Conservation (phyloP, 495 filamentous ascomycete species). For the Hypoxylon fragiforme region DNA sequence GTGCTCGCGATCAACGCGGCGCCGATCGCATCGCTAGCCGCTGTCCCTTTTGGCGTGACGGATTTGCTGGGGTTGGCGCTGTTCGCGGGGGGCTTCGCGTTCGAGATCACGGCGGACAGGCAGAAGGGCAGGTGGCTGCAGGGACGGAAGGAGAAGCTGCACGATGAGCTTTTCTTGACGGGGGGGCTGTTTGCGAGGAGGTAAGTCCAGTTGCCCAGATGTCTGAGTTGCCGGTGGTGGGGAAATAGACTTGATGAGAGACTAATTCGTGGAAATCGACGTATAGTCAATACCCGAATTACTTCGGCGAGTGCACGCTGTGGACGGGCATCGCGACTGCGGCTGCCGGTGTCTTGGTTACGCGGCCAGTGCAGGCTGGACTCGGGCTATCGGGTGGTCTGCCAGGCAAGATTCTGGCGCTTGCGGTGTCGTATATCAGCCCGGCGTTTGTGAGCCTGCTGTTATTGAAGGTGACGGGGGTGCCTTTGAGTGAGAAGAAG, state of each 20-base stretch:
- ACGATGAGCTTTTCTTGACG: constrained; percentile 65
- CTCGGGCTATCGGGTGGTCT: constrained; percentile 52
- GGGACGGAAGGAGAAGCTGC: constrained; percentile 60
- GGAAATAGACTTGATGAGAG: no score
- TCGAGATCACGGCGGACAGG: constrained; percentile 61
- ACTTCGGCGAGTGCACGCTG: constrained; percentile 66
- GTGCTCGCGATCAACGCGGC: constrained; percentile 61
- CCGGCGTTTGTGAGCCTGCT: constrained; percentile 65
- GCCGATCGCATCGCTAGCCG: constrained; percentile 49
- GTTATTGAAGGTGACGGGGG: constrained; percentile 61
- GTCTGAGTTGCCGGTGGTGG: no score
- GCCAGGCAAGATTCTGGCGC: constrained; percentile 41
- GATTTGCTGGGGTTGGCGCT: constrained; percentile 59
- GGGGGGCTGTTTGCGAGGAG: constrained; percentile 59
- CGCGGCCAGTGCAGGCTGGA: constrained; percentile 46
- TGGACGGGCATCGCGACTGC: constrained; percentile 64
- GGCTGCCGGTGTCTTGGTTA: constrained; percentile 53
- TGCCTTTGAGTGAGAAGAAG: constrained; percentile 65
- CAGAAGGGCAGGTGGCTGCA: constrained; percentile 62
- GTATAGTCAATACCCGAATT: constrained; percentile 64
- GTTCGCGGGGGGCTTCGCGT: constrained; percentile 58
- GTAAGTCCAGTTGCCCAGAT: no score
- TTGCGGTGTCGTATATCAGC: constrained; percentile 56
- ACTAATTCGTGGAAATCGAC: no score
- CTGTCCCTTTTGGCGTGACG: constrained; percentile 41